Percentiles rank a stretch among this genome's conserved stretches.
Evolutionary conservation across 139 green algal genomes (phyloP).

Genomic region (Gonium pectorale): DNA sequence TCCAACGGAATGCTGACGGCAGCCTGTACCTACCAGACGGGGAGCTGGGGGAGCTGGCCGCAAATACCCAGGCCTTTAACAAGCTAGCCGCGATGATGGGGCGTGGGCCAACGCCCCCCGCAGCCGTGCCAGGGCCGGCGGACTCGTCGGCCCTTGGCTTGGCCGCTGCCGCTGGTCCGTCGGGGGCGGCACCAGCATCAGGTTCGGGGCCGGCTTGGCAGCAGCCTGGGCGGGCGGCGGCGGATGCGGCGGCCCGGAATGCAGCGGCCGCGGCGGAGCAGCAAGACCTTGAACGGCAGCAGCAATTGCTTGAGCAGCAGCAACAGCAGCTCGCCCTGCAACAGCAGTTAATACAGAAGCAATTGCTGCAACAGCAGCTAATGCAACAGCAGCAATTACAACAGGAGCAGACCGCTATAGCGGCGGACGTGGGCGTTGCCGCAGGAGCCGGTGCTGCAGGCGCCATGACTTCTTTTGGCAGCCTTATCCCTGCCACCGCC

Average conservation of each 20-base stretch:
- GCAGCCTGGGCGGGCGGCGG: not conserved
- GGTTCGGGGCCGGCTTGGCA: slow-evolving; percentile 12
- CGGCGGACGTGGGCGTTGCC: too few species aligned
- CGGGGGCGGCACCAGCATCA: too few species aligned
- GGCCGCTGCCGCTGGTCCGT: too few species aligned
- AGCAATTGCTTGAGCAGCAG: not conserved
- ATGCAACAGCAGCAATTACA: not conserved
- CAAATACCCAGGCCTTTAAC: slow-evolving; percentile 50
- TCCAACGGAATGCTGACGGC: slow-evolving; percentile 52
- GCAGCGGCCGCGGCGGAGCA: not conserved
- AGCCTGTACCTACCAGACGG: slow-evolving; percentile 50
- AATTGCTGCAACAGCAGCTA: not conserved
- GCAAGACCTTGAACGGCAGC: slow-evolving; percentile 3
- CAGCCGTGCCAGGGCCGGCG: not conserved
- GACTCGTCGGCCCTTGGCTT: too few species aligned
- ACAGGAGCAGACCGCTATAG: not conserved
- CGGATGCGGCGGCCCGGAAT: not conserved
- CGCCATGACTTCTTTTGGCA: too few species aligned
- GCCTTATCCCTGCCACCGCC: too few species aligned
- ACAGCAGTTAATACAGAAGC: not conserved
- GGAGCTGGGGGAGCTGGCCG: slow-evolving; percentile 46
- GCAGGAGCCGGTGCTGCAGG: too few species aligned
- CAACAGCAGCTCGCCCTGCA: not conserved
- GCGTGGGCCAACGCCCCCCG: not conserved
- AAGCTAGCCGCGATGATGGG: slow-evolving; percentile 42